Percentiles rank a stretch among this genome's conserved stretches.
Evolutionary conservation across 768 basidiomycete species (phyloP).

Genomic region (Amanita subjunquillea): DNA sequence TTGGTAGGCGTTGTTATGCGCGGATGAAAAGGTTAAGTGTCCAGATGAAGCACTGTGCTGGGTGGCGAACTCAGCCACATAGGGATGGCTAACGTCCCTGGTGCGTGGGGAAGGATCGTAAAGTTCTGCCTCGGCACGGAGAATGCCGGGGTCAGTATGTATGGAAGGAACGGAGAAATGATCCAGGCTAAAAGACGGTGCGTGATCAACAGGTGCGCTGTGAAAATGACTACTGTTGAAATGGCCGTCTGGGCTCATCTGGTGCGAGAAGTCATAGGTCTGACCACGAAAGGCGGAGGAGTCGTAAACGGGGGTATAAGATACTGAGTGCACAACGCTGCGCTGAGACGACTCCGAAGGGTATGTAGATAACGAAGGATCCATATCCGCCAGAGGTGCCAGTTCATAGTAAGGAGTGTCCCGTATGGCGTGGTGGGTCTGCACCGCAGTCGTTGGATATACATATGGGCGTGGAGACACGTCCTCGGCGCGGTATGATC

Average conservation of each 20-base stretch:
- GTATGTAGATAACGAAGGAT: neutral
- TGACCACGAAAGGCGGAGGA: neutral
- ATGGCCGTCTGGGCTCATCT: neutral
- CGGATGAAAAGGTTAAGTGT: neutral
- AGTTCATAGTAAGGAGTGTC: neutral
- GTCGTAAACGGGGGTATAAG: neutral
- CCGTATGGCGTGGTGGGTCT: neutral
- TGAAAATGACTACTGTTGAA: neutral
- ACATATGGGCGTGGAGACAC: neutral
- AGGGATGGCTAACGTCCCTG: neutral
- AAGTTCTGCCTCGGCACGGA: neutral
- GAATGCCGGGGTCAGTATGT: neutral
- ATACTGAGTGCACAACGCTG: neutral
- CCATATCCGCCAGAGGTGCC: neutral
- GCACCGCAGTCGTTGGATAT: neutral
- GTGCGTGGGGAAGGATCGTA: neutral
- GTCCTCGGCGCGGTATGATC: neutral
- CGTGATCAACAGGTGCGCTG: neutral
- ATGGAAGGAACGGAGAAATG: neutral
- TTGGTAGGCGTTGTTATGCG: neutral
- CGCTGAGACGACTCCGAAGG: slow-evolving; percentile 1
- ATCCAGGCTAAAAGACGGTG: neutral
- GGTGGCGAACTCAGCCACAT: neutral
- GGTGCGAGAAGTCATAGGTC: neutral
- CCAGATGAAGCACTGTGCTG: neutral